Evolutionary conservation across 2,329 filamentous ascomycete genomes (phyloP).

Genomic region (Fusarium palustre): DNA sequence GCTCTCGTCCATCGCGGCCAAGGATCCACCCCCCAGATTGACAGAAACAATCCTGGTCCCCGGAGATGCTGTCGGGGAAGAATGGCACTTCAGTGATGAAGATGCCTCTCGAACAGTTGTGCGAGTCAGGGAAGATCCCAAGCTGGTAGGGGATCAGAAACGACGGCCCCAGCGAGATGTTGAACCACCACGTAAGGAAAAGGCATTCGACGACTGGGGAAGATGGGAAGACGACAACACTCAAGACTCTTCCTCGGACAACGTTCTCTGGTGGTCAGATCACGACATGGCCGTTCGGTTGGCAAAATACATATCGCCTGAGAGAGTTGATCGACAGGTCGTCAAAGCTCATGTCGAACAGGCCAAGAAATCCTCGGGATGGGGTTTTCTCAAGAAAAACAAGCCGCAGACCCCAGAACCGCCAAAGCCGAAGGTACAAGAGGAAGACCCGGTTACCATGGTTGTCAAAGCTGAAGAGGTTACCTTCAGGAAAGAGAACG

Average conservation of each 20-base stretch:
- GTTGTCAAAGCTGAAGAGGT: conserved; percentile 59
- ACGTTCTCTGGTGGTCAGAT: conserved; percentile 60
- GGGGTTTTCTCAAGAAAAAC: conserved; percentile 50
- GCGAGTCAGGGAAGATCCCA: conserved; percentile 44
- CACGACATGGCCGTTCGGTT: conserved; percentile 60
- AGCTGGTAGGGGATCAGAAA: conserved; percentile 25
- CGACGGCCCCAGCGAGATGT: background rate
- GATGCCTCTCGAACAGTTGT: conserved; percentile 50
- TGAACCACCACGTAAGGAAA: conserved; percentile 7
- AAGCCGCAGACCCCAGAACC: conserved; percentile 31
- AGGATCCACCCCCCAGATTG: conserved; percentile 49
- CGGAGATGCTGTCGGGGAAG: conserved; percentile 52
- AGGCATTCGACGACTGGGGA: conserved; percentile 61
- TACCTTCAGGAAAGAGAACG: conserved; percentile 63
- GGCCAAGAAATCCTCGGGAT: conserved; percentile 51
- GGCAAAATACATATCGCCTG: conserved; percentile 58
- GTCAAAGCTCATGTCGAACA: conserved; percentile 50
- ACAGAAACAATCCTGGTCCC: conserved; percentile 62
- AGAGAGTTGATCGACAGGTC: conserved; percentile 44
- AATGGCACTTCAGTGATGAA: conserved; percentile 53
- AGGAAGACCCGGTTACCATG: conserved; percentile 53
- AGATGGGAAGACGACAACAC: conserved; percentile 52
- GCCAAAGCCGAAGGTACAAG: background rate
- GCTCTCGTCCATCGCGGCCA: conserved; percentile 53
- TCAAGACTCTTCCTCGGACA: background rate